Evolutionary conservation across 2,329 filamentous ascomycete species (phyloP), one percentile per base, ranked within the genome.

Genomic region (Cercospora brassicicola): DNA sequence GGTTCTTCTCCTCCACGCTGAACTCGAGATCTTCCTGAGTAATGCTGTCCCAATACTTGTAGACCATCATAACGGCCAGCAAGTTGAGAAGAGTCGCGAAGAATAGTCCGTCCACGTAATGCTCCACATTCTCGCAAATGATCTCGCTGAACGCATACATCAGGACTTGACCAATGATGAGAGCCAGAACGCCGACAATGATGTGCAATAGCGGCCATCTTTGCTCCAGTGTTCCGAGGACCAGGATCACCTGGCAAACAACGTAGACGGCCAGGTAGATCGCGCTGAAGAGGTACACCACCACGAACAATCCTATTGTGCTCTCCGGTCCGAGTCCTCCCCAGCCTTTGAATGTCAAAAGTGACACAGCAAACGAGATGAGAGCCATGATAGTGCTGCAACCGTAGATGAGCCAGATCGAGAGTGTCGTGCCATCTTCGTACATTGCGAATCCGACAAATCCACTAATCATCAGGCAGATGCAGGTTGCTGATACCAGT

Each of bases 41-140:
- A 80, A 99, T 99, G 15, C 94, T 97, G 78, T 99, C 95, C 95
- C 95, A 99, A 84, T 96, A 99, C 93, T 99, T 99, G 87, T 99
- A 99, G 42, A 99, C 90, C 95, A 98, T 99, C 95, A 99, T 99
- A 69, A 99, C 94, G 11, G 90, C 93, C 53, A 99, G 84, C 55
- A 99, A 82, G 78, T 99, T 99, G 84, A 93, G 95, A 65, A 94
- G 89, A 0, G 94, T 97, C 4, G 93, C 92, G 77, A 99, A 94
- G 83, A 98, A 96, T 59, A 98, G 82, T 0, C 94, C 94, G 77
- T 99, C 95, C 59, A 99, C 82, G 78, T 98, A 99, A 80, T 99
- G 95, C 80, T 92, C 89, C 45, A 94, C 89, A 57, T 88, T 87
- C 62, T 90, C 86, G 83, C 95, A 99, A 76, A 99, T 94, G 71